A percentile compares a stretch with the other conserved stretches of the same genome.
Evolutionary conservation across 805 yeast genomes (phyloP).

Genomic region (Candida ipomoeae): DNA sequence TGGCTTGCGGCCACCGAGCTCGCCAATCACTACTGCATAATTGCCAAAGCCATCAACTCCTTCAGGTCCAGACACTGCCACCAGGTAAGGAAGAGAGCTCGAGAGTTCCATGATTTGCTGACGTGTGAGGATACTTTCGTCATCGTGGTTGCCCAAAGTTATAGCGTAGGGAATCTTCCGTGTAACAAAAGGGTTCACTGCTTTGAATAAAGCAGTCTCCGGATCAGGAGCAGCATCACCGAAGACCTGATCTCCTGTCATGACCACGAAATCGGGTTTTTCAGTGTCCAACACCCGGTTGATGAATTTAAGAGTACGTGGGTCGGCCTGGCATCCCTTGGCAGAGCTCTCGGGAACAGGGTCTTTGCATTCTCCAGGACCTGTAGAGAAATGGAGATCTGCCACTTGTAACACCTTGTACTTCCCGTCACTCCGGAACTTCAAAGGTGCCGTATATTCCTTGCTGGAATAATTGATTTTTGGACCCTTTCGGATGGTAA

Average conservation of each 20-base stretch:
- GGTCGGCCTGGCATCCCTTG: constrained; percentile 71
- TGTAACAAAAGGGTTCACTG: constrained; percentile 61
- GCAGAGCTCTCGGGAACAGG: constrained; percentile 51
- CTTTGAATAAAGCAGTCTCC: constrained; percentile 76
- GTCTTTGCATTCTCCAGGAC: constrained; percentile 75
- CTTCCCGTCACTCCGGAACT: constrained; percentile 39
- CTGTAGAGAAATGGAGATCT: constrained; percentile 87
- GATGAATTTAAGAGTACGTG: constrained; percentile 60
- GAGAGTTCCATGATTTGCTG: constrained; percentile 56
- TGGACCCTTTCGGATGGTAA: constrained; percentile 36
- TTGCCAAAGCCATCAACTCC: constrained; percentile 82
- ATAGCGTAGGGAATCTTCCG: constrained; percentile 78
- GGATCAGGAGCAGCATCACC: constrained; percentile 80
- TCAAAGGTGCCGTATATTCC: constrained; percentile 29
- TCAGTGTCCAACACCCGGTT: constrained; percentile 65
- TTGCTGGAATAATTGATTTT: constrained; percentile 24
- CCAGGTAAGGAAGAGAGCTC: constrained; percentile 60
- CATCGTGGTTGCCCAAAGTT: constrained; percentile 88
- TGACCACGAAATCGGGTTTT: constrained; percentile 76
- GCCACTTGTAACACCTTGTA: constrained; percentile 87
- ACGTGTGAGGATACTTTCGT: constrained; percentile 65
- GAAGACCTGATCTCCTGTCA: constrained; percentile 89
- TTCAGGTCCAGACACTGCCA: constrained; percentile 59
- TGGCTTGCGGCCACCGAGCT: constrained; percentile 28
- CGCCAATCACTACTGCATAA: constrained; percentile 50